A percentile compares a stretch with the other conserved stretches of the same genome.
Conservation (phyloP, 169 alveolate species). For the Haemoproteus tartakovskyi region DNA sequence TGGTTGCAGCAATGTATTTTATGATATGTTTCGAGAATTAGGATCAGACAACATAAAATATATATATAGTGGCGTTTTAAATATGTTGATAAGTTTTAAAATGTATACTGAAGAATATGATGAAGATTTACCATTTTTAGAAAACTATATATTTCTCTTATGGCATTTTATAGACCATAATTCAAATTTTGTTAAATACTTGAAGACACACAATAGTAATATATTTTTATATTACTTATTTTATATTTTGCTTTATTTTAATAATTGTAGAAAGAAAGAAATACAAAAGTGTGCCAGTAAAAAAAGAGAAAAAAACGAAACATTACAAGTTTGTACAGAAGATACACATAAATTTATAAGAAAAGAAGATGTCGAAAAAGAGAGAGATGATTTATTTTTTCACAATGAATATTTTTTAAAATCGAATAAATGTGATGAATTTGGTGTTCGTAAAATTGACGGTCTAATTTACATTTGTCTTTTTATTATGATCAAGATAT, state of each 20-base stretch:
- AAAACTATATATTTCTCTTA: slow-evolving; percentile 26
- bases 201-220: slow-evolving; percentile 26
- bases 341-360: no score
- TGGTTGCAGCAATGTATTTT: slow-evolving; percentile 27
- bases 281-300: slow-evolving; percentile 7
- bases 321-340: no score
- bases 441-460: slow-evolving; percentile 45
- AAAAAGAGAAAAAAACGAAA: no score
- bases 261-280: slow-evolving; percentile 27
- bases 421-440: slow-evolving; percentile 28
- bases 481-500: slow-evolving; percentile 39
- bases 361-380: neutral
- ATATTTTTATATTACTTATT: slow-evolving; percentile 35
- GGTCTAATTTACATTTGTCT: slow-evolving; percentile 52
- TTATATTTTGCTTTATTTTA: slow-evolving; percentile 29
- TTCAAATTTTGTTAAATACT: slow-evolving; percentile 7
- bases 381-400: neutral
- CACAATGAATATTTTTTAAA: slow-evolving; percentile 20
- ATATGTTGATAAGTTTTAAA: slow-evolving; percentile 49
- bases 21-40: slow-evolving; percentile 27
- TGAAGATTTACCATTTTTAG: slow-evolving; percentile 21
- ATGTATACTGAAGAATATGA: slow-evolving; percentile 43
- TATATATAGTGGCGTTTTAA: slow-evolving; percentile 50
- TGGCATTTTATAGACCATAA: slow-evolving; percentile 61
- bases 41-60: slow-evolving; percentile 4